These are phyloP conservation scores for Backusella sp. DNA, from an alignment of 192 early-diverging fungal species.

Conservation along the genomic window DNA sequence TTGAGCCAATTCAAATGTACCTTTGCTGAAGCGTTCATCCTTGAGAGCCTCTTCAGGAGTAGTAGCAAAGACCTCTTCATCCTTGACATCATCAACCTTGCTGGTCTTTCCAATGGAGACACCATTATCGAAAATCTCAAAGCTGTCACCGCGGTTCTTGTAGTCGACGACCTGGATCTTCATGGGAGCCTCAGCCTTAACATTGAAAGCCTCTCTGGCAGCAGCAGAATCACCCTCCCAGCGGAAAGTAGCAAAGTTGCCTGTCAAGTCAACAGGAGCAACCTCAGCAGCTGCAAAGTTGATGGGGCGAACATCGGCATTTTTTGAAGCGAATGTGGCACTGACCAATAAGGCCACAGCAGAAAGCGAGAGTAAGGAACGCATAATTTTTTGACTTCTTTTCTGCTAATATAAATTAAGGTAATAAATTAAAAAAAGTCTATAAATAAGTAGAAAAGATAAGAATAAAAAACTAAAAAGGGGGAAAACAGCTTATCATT, in stretches of 20 bases:
- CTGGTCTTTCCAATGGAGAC: constrained; percentile 20
- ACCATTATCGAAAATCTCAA: constrained; percentile 33
- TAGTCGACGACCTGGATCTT: constrained; percentile 30
- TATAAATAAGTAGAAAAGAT: neutral
- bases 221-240: constrained; percentile 24
- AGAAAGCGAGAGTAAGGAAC: constrained; percentile 7
- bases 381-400: constrained; percentile 7
- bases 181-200: constrained; percentile 14
- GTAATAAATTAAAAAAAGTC: neutral
- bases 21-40: constrained; percentile 30
- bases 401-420: neutral
- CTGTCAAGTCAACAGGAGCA: constrained; percentile 1
- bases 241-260: constrained; percentile 25
- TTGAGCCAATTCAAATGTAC: constrained; percentile 22
- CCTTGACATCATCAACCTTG: constrained; percentile 2
- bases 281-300: neutral
- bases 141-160: constrained; percentile 35
- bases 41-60: constrained; percentile 32
- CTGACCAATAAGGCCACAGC: constrained; percentile 8
- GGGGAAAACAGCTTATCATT: neutral
- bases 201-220: constrained; percentile 20
- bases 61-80: constrained; percentile 26
- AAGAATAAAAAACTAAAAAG: neutral
- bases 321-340: neutral
- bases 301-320: neutral